Evolutionary conservation across 139 green algal species (phyloP), one percentile per base, ranked within the genome.

Genomic region (Dunaliella primolecta): DNA sequence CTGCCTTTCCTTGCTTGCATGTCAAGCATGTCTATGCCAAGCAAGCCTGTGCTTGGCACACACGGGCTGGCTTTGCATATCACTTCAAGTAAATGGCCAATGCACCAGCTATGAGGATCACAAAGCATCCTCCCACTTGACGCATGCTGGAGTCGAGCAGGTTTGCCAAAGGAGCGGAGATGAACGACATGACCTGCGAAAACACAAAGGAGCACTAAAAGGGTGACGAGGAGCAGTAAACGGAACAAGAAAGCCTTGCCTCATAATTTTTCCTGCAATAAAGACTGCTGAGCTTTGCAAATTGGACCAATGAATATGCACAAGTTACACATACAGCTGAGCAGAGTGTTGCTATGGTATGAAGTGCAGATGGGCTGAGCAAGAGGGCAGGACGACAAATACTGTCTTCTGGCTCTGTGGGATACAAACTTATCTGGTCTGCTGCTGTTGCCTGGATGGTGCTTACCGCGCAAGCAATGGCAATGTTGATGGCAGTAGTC

Each of bases 51-150:
- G n/a, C n/a, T n/a, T n/a, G n/a, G n/a, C n/a, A n/a, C n/a, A n/a
- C n/a, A n/a, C n/a, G n/a, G n/a, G n/a, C n/a, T n/a, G n/a, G n/a
- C n/a, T n/a, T n/a, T n/a, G n/a, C n/a, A n/a, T n/a, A 78, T 78
- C 23, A 95, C 90, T 93, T 96, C 78, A 96, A 77, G 82, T 93
- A 96, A 29, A 96, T 90, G 75, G 86, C 87, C 20, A 91, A 55
- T 34, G 89, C 76, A 36, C 93, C 94, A 71, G 96, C 81, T 25
- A 90, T 37, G 32, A 94, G 77, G 35, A 91, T 92, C 37, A 94
- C 92, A 15, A 94, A 70, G 85, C 94, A 94, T 25, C 91, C 74
- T 11, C 92, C 90, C 25, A 93, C 90, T 80, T 90, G 89, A 27
- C 90, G 89, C 3, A 93, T 55, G 33, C 75, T 84, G 55, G 87